Percentiles rank a stretch among this genome's conserved stretches.
These are phyloP conservation scores for Aspergillus asperescens DNA, from an alignment of 495 filamentous ascomycete genomes.

Conservation along the genomic window DNA sequence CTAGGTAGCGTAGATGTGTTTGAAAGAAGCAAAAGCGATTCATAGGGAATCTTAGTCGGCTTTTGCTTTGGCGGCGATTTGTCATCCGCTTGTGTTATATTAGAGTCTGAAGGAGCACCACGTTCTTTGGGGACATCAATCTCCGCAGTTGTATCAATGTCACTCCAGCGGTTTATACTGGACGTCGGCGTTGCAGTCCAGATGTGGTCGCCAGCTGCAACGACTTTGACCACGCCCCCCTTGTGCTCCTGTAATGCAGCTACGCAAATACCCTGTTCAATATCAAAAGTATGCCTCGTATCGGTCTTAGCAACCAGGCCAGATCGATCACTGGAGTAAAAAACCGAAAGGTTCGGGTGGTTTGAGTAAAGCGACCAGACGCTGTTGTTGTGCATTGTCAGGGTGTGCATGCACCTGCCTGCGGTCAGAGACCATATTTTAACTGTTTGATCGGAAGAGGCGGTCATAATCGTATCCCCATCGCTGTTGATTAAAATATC, in stretches of 20 bases:
- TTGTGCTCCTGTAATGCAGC: constrained; percentile 88
- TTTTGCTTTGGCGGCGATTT: constrained; percentile 7
- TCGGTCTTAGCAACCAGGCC: constrained; percentile 94
- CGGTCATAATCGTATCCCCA: constrained; percentile 87
- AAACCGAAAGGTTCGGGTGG: constrained; percentile 76
- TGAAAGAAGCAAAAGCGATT: constrained; percentile 71
- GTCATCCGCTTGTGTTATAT: constrained; percentile 7
- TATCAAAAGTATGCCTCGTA: constrained; percentile 65
- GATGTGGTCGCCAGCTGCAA: constrained; percentile 71
- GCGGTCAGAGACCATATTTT: constrained; percentile 96
- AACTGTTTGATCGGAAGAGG: constrained; percentile 92
- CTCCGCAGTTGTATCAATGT: constrained; percentile 69
- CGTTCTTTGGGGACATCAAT: constrained; percentile 55
- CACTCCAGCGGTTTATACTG: constrained; percentile 89
- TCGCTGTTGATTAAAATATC: constrained; percentile 83
- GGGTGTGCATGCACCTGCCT: constrained; percentile 91
- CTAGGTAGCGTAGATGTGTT: constrained; percentile 72
- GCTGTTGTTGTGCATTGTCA: constrained; percentile 98
- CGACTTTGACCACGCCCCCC: constrained; percentile 78
- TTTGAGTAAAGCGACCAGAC: constrained; percentile 95
- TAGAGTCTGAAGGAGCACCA: neutral
- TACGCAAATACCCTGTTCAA: constrained; percentile 84
- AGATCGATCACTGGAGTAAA: constrained; percentile 89
- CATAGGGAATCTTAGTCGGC: constrained; percentile 66
- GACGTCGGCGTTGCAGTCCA: constrained; percentile 95